A percentile compares a stretch with the other conserved stretches of the same genome.
Conservation (phyloP, 192 early-diverging fungal genomes). For the Rhizoclosmatium globosum region DNA sequence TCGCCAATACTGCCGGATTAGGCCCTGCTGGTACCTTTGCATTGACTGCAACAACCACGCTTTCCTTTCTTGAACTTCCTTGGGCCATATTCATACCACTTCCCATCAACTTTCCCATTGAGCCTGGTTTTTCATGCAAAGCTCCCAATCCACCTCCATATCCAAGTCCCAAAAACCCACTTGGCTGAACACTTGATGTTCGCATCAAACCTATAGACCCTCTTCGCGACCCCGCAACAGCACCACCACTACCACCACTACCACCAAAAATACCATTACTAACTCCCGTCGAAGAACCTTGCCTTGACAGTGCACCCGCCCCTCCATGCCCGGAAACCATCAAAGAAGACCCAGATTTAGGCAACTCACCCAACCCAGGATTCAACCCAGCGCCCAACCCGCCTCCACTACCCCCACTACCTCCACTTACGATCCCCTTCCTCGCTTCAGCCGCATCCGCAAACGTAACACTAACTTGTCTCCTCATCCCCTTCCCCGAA, state of each 20-base stretch:
- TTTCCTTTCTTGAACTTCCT: too few relatives aligned
- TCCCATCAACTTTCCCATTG: too few relatives aligned
- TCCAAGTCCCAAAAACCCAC: too few relatives aligned
- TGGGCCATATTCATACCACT: too few relatives aligned
- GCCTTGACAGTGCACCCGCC: background rate
- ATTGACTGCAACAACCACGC: conserved; percentile 8
- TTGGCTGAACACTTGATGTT: too few relatives aligned
- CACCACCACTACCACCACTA: too few relatives aligned
- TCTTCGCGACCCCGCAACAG: too few relatives aligned
- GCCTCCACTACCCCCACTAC: conserved; percentile 1
- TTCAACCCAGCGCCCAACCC: background rate
- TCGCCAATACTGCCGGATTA: conserved; percentile 28
- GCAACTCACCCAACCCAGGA: background rate
- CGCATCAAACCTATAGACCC: too few relatives aligned
- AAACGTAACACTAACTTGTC: background rate
- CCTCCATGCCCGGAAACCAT: too few relatives aligned
- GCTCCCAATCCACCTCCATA: too few relatives aligned
- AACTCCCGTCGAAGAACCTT: background rate
- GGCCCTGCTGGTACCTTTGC: conserved; percentile 31
- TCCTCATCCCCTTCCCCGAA: background rate
- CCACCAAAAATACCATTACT: too few relatives aligned
- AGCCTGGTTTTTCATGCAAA: too few relatives aligned
- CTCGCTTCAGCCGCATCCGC: background rate
- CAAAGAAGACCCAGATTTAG: background rate
- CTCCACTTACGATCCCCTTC: background rate